Evolutionary conservation across 306 rosid species (phyloP).

Genomic region (Prunus salicina): DNA sequence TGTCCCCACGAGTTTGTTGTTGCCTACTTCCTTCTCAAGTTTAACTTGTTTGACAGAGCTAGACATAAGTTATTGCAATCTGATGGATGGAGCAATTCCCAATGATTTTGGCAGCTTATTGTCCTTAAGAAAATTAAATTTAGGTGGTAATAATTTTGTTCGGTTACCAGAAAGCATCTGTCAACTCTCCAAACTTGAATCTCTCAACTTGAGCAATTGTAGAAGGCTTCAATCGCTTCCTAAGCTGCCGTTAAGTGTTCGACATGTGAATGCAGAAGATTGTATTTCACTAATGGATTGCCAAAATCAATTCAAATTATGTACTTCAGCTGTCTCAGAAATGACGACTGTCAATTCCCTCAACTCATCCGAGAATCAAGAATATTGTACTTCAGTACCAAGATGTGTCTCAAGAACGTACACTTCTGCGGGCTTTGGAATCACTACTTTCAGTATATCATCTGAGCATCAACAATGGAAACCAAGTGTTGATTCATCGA

Average conservation of each 20-base stretch:
- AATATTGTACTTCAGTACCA: not conserved
- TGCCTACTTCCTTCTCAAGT: constrained; percentile 3
- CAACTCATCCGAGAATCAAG: not conserved
- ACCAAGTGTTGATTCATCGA: not conserved
- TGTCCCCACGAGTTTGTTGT: not conserved
- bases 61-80: constrained; percentile 14
- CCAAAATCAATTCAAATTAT: not conserved
- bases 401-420: not conserved
- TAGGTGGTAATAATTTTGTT: constrained; percentile 12
- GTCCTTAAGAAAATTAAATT: not conserved
- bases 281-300: constrained; percentile 11
- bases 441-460: not conserved
- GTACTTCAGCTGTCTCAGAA: not conserved
- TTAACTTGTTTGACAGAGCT: constrained; percentile 6
- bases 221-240: constrained; percentile 3
- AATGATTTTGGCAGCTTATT: constrained; percentile 11
- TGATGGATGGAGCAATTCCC: constrained; percentile 23
- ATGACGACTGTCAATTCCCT: not conserved
- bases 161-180: constrained; percentile 7
- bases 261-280: not conserved
- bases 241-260: constrained; percentile 13
- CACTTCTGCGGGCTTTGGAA: not conserved
- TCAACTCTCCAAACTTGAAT: constrained; percentile 13
- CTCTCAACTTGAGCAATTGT: constrained; percentile 15
- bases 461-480: not conserved